Percentiles rank a stretch among this genome's conserved stretches.
These are phyloP conservation scores for Debaryomyces subglobosus DNA, from an alignment of 1,139 yeast genomes.

Conservation along the genomic window DNA sequence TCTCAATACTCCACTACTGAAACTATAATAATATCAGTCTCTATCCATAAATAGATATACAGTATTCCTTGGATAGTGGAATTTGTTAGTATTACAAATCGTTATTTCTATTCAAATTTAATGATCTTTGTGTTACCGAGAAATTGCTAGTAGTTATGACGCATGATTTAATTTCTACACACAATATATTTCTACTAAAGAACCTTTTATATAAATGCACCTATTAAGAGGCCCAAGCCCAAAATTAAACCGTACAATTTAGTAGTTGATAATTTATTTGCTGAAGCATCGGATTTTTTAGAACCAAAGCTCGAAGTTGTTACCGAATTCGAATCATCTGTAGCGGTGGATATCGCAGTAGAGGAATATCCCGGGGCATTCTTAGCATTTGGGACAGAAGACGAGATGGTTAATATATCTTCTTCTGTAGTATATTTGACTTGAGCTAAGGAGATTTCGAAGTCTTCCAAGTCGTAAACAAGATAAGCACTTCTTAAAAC, in stretches of 20 bases:
- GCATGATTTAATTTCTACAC: neutral
- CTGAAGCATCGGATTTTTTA: neutral
- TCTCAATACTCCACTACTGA: neutral
- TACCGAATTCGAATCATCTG: neutral
- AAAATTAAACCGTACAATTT: neutral
- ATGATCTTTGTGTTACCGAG: conserved; percentile 1
- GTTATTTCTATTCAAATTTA: neutral
- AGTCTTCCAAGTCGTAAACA: conserved; percentile 73
- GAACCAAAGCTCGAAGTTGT: neutral
- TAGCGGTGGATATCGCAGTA: conserved; percentile 6
- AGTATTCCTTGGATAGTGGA: neutral
- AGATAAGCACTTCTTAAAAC: conserved; percentile 74
- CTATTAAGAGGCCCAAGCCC: neutral
- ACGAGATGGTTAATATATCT: conserved; percentile 44
- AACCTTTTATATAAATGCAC: neutral
- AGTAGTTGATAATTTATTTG: neutral
- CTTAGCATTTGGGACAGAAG: conserved; percentile 49
- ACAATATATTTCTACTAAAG: neutral
- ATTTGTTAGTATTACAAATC: neutral
- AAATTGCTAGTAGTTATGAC: neutral
- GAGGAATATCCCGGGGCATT: conserved; percentile 12
- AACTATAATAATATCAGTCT: neutral
- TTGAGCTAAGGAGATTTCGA: conserved; percentile 69
- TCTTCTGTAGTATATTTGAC: conserved; percentile 45
- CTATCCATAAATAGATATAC: neutral